Conservation (phyloP, 2,329 filamentous ascomycete species). For the Xylariomycetidae sp. region DNA sequence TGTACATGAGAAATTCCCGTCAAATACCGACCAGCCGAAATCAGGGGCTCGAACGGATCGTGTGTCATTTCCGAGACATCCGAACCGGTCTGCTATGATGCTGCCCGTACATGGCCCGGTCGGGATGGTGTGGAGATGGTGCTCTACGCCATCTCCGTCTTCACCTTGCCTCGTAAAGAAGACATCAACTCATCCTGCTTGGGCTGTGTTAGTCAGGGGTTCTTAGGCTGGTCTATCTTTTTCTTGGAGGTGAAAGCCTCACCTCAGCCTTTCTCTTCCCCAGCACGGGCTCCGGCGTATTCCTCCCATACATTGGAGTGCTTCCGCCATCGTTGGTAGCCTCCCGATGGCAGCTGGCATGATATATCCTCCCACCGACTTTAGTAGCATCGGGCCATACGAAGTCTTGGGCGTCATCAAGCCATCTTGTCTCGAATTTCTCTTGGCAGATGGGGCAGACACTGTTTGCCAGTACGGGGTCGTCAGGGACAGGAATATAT, state of each 20-base stretch:
- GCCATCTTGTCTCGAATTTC: slow-evolving; percentile 86
- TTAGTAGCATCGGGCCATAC: slow-evolving; percentile 89
- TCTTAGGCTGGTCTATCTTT: neutral
- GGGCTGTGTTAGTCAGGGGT: slow-evolving; percentile 15
- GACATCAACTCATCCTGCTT: slow-evolving; percentile 29
- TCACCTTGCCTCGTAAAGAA: slow-evolving; percentile 23
- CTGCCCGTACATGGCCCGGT: too few species aligned
- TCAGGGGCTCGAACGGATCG: too few species aligned
- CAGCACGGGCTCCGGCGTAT: slow-evolving; percentile 61
- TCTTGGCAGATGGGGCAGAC: slow-evolving; percentile 94
- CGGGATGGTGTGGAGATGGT: too few species aligned
- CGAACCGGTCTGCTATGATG: too few species aligned
- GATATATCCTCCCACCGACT: slow-evolving; percentile 76
- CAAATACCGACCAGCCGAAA: too few species aligned
- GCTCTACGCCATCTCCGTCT: slow-evolving; percentile 21
- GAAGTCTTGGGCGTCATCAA: slow-evolving; percentile 91
- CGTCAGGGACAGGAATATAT: slow-evolving; percentile 81
- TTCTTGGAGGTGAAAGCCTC: slow-evolving; percentile 20
- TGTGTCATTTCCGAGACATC: too few species aligned
- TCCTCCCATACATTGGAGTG: slow-evolving; percentile 32
- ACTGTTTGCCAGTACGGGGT: slow-evolving; percentile 67
- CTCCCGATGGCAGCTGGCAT: slow-evolving; percentile 85
- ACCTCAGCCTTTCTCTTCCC: slow-evolving; percentile 75
- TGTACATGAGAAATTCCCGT: too few species aligned
- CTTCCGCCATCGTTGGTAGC: slow-evolving; percentile 61